Evolutionary conservation across 2,329 filamentous ascomycete genomes (phyloP).

Genomic region (Penicillium sp.): DNA sequence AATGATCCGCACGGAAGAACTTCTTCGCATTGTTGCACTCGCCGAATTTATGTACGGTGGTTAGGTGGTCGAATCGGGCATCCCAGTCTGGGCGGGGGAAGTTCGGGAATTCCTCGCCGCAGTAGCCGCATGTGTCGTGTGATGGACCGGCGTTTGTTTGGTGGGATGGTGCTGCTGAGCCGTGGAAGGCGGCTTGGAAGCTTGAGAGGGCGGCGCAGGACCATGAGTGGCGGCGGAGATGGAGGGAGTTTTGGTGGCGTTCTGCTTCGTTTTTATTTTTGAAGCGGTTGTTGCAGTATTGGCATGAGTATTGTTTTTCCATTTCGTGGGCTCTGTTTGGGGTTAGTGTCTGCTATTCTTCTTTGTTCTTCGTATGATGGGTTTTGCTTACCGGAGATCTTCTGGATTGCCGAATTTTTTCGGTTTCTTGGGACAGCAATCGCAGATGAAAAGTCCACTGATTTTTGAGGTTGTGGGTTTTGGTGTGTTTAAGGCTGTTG

Average conservation of each 20-base stretch:
- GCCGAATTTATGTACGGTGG: constrained; percentile 90
- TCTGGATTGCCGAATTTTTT: constrained; percentile 88
- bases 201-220: constrained; percentile 82
- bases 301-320: constrained; percentile 95
- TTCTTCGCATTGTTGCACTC: constrained; percentile 99
- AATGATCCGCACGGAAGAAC: constrained; percentile 96
- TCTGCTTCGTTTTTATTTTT: constrained; percentile 99
- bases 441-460: constrained; percentile 70
- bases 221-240: constrained; percentile 92
- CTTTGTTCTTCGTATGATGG: neutral
- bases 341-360: constrained; percentile 1
- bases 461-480: constrained; percentile 47
- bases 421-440: constrained; percentile 95
- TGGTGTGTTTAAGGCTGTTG: constrained; percentile 31
- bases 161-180: constrained; percentile 57
- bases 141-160: constrained; percentile 38
- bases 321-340: constrained; percentile 73
- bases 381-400: constrained; percentile 70
- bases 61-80: constrained; percentile 78
- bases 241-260: constrained; percentile 91
- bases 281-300: constrained; percentile 90
- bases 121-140: constrained; percentile 86
- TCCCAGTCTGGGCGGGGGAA: constrained; percentile 81
- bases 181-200: constrained; percentile 82
- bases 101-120: constrained; percentile 85